Evolutionary conservation across 2,329 filamentous ascomycete species (phyloP).

Genomic region (Hirsutella thompsonii): DNA sequence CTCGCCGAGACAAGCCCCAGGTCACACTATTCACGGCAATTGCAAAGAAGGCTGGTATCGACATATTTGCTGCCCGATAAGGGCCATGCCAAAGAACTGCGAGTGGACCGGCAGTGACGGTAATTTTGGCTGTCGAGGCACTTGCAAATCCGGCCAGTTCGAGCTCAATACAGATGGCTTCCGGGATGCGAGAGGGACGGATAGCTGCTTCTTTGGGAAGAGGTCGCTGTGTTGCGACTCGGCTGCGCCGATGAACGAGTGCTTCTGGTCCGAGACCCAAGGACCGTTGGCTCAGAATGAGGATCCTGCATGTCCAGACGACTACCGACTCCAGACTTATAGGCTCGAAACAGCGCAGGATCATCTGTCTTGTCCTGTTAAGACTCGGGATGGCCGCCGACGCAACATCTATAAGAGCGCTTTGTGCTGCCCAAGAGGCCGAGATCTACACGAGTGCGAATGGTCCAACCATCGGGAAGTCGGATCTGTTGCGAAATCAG

Average conservation of each 20-base stretch:
- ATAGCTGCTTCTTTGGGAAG: neutral
- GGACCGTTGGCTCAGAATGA: neutral
- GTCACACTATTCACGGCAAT: neutral
- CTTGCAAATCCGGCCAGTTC: neutral
- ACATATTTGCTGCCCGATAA: neutral
- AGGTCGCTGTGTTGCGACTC: neutral
- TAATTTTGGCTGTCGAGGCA: neutral
- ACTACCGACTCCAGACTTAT: neutral
- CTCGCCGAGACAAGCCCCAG: neutral
- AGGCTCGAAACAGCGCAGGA: neutral
- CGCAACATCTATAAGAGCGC: neutral
- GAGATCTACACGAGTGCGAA: neutral
- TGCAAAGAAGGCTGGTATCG: neutral
- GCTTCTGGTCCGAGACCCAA: neutral
- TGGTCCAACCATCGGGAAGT: neutral
- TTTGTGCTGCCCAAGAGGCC: neutral
- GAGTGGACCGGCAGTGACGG: neutral
- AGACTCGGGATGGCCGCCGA: neutral
- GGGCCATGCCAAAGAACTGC: neutral
- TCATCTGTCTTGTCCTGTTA: too few relatives aligned
- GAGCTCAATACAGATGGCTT: neutral
- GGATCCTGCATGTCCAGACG: neutral
- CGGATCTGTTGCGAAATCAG: neutral
- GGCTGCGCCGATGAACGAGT: neutral
- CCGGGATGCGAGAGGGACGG: neutral